A percentile compares a stretch with the other conserved stretches of the same genome.
Conservation (phyloP, 352 stramenopile genomes). For the Globisporangium spinosum region DNA sequence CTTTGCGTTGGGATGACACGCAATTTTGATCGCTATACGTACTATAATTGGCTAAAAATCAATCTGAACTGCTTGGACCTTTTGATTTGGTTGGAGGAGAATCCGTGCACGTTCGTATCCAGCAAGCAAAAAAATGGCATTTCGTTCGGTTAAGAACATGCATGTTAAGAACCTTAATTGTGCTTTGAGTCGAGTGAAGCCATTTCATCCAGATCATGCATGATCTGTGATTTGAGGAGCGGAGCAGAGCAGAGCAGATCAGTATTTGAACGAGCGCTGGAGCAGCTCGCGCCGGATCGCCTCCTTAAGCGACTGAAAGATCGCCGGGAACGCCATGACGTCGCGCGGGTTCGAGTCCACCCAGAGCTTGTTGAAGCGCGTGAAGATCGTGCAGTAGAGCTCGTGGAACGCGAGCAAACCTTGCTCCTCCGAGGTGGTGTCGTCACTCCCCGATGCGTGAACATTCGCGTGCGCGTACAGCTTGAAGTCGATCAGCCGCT, state of each 20-base stretch:
- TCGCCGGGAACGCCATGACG: slow-evolving; percentile 81
- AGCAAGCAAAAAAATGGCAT: neutral
- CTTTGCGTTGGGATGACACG: neutral
- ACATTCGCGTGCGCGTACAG: slow-evolving; percentile 45
- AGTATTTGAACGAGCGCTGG: slow-evolving; percentile 65
- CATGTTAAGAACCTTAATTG: slow-evolving; percentile 3
- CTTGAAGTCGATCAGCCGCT: slow-evolving; percentile 73
- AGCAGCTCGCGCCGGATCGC: slow-evolving; percentile 54
- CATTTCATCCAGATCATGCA: slow-evolving; percentile 12
- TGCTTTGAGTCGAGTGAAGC: slow-evolving; percentile 16
- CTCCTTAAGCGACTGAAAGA: slow-evolving; percentile 81
- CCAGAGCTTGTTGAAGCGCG: slow-evolving; percentile 82
- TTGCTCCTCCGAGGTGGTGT: slow-evolving; percentile 1
- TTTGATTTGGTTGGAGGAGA: slow-evolving; percentile 24
- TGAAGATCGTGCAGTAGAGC: slow-evolving; percentile 78
- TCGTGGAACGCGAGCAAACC: slow-evolving; percentile 62
- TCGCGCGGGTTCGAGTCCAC: slow-evolving; percentile 77
- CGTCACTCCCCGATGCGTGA: slow-evolving; percentile 23
- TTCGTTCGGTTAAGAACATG: neutral
- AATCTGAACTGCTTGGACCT: neutral
- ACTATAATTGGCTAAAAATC: slow-evolving; percentile 3
- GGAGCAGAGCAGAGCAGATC: slow-evolving; percentile 4
- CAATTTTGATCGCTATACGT: neutral
- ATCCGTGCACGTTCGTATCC: slow-evolving; percentile 10
- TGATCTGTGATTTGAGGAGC: too few species aligned